Evolutionary conservation across 2,329 filamentous ascomycete genomes (phyloP), one percentile per base, ranked within the genome.

Genomic region (Rhinocladiella similis): DNA sequence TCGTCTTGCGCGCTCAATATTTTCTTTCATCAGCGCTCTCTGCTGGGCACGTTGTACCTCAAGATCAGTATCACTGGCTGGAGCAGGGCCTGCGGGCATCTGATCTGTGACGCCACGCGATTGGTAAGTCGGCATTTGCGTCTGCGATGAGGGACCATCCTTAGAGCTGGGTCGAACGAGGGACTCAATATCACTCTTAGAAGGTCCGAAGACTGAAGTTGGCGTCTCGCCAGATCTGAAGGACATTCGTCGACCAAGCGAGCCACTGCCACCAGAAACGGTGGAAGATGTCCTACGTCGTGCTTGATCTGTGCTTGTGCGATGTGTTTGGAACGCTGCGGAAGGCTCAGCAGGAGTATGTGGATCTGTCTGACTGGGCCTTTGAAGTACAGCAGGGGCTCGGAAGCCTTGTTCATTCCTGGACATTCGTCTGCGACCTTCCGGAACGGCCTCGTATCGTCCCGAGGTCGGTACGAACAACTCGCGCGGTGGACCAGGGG

Each of bases 401-500:
- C 89, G 84, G 54, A 83, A 80, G 59, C 83, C 80, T 53, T 79
- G 74, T 51, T 94, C 89, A 53, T 85, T 83, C 50, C 88, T 84
- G 62, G 83, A 76, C 27, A 88, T 85, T 16, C 83, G 84, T 62
- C 90, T 85, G 36, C 91, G 86, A 60, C 75, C 78, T 53, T 96
- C 91, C 50, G 83, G 78, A 3, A 92, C 93, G 14, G 92, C 91
- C 69, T 97, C 93, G 65, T 96, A 96, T 49, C 91, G 87, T 16
- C 93, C 93, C 52, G 91, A 96, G 53, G 95, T 89, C n/a, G 93
- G 96, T 70, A 97, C 97, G 75, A 86, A 97, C 0, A 97, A 78
- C 71, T 97, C 92, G 54, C 89, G 81, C 60, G 84, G 86, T 10
- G 81, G 79, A 54, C 82, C 79, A 0, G 77, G 69, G 35, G 80